phyloP scores from a whole-genome alignment of 495 filamentous ascomycete genomes.

The Venustampulla echinocandica region DNA sequence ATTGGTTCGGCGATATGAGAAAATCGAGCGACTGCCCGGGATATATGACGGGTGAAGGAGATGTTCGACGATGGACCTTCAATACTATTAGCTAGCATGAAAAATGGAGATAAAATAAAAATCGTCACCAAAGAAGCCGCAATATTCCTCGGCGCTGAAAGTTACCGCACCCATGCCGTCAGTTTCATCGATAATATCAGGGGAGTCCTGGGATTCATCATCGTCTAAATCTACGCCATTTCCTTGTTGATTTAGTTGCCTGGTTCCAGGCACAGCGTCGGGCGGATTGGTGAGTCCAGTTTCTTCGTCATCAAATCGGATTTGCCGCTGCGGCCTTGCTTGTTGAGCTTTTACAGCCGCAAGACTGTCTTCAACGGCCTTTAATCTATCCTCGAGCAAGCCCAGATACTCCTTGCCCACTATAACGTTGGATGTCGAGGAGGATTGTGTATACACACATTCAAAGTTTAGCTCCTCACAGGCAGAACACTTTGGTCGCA shows the following conservation, averaged over 20 bases:
- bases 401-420: constrained; percentile 33
- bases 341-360: constrained; percentile 4
- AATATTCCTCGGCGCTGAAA: constrained; percentile 36
- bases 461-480: constrained; percentile 37
- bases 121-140: constrained; percentile 37
- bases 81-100: constrained; percentile 9
- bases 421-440: constrained; percentile 34
- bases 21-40: constrained; percentile 20
- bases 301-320: constrained; percentile 2
- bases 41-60: constrained; percentile 35
- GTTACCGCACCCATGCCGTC: constrained; percentile 37
- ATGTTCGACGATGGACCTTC: constrained; percentile 41
- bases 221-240: constrained; percentile 13
- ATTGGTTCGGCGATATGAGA: not conserved
- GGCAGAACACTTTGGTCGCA: constrained; percentile 34
- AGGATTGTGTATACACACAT: constrained; percentile 35
- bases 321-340: not conserved
- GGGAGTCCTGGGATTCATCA: constrained; percentile 23
- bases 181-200: constrained; percentile 27
- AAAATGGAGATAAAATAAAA: not conserved
- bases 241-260: not conserved
- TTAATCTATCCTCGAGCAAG: constrained; percentile 13
- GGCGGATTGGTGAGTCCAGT: constrained; percentile 21
- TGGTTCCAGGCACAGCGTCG: not conserved
- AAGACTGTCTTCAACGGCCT: constrained; percentile 20